Conservation (phyloP, 75 land plant species). For the Cryptomeria japonica region DNA sequence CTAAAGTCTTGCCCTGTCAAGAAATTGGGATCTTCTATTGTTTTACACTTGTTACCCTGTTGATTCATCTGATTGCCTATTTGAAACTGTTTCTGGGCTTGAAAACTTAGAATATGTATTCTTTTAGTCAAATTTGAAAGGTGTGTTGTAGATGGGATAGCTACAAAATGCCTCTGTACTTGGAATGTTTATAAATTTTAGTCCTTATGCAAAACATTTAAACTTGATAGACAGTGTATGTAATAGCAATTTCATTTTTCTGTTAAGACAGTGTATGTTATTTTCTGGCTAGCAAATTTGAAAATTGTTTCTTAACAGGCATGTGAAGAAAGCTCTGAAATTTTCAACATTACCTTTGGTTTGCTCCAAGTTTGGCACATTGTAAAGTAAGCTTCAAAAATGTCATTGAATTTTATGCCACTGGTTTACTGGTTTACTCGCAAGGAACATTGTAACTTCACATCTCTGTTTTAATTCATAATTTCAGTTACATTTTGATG, state of each 20-base stretch:
- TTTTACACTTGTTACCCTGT: constrained; percentile 9
- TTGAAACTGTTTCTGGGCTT: neutral
- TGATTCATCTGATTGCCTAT: neutral
- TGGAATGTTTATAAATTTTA: neutral
- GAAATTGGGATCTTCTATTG: neutral
- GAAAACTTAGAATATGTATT: too few species aligned
- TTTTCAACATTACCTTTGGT: neutral
- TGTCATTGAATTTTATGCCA: neutral
- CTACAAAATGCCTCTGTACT: neutral
- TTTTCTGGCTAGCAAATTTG: neutral
- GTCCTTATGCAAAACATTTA: neutral
- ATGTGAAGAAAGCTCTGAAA: neutral
- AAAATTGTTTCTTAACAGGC: neutral
- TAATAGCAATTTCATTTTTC: neutral
- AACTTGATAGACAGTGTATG: constrained; percentile 62
- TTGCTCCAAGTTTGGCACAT: neutral
- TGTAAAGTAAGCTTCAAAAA: neutral
- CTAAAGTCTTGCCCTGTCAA: constrained; percentile 44
- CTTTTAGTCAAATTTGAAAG: too few species aligned
- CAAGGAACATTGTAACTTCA: neutral
- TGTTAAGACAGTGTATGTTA: neutral
- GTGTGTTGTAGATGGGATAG: too few species aligned
- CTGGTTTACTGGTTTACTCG: neutral
- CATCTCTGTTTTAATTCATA: neutral
- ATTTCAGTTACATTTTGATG: neutral